phyloP scores from a whole-genome alignment of 139 green algal species.

The Chlorella sp. region DNA sequence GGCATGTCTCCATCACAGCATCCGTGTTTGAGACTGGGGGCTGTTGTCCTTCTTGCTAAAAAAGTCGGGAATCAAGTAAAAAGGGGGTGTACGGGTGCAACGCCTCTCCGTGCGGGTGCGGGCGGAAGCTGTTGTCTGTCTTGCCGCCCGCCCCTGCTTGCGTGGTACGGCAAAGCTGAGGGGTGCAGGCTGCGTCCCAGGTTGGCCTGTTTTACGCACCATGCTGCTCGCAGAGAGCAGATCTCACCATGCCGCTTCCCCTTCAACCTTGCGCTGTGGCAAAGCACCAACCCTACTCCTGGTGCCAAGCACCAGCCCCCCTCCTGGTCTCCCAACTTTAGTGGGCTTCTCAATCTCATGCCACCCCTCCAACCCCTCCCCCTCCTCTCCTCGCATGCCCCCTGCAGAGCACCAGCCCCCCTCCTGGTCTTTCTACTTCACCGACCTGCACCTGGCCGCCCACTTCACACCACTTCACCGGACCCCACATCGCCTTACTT shows the following conservation, averaged over 20 bases:
- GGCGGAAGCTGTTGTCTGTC: too few relatives aligned
- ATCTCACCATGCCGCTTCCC: not conserved
- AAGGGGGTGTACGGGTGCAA: too few relatives aligned
- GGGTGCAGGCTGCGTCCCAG: too few relatives aligned
- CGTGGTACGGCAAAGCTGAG: not conserved
- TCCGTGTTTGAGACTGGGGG: too few relatives aligned
- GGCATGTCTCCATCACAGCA: too few relatives aligned
- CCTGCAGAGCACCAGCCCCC: conserved; percentile 86
- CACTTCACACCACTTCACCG: too few relatives aligned
- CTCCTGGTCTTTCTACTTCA: conserved; percentile 92
- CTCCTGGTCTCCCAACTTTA: too few relatives aligned
- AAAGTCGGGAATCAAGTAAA: too few relatives aligned
- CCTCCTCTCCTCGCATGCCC: not conserved
- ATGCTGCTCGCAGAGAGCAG: not conserved
- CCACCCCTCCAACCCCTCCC: not conserved
- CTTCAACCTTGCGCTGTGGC: not conserved
- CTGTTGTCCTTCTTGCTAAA: too few relatives aligned
- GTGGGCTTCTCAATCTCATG: too few relatives aligned
- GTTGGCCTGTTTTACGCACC: not conserved
- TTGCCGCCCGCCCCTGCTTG: not conserved
- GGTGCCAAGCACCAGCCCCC: conserved; percentile 56
- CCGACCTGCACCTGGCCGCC: conserved; percentile 65
- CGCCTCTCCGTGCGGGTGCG: too few relatives aligned
- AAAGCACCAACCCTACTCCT: conserved; percentile 93
- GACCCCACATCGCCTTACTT: too few relatives aligned